phyloP scores from a whole-genome alignment of 164 flowering plant genomes.

The Santalum album region DNA sequence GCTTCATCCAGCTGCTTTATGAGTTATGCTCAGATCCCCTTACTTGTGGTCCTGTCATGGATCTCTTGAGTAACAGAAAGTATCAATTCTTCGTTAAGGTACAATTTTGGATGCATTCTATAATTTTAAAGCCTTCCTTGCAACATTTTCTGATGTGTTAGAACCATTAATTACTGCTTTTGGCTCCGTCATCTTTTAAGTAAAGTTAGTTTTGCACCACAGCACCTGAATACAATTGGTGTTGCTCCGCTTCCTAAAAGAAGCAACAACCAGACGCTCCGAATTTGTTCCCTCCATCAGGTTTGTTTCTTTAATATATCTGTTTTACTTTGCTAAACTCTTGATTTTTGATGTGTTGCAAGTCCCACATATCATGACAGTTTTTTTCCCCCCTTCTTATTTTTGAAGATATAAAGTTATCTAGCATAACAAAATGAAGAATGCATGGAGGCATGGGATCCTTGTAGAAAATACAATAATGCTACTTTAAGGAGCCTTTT shows the following conservation, averaged over 20 bases:
- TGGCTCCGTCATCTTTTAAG: not conserved
- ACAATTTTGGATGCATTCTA: slow-evolving; percentile 1
- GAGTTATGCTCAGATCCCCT: slow-evolving; percentile 87
- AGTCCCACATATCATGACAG: too few species aligned
- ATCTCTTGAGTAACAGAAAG: slow-evolving; percentile 62
- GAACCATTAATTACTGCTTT: too few species aligned
- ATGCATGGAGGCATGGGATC: too few species aligned
- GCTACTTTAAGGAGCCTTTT: too few species aligned
- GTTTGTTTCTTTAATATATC: slow-evolving; percentile 21
- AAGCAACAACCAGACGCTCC: slow-evolving; percentile 62
- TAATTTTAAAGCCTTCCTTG: not conserved
- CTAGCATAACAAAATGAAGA: too few species aligned
- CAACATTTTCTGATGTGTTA: not conserved
- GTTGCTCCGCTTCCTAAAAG: slow-evolving; percentile 88
- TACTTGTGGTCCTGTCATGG: slow-evolving; percentile 73
- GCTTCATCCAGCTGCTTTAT: slow-evolving; percentile 66
- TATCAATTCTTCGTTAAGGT: slow-evolving; percentile 91
- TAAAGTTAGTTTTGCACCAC: slow-evolving; percentile 12
- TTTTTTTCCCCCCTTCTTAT: too few species aligned
- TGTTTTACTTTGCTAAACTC: not conserved
- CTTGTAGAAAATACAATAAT: too few species aligned
- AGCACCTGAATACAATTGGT: slow-evolving; percentile 81
- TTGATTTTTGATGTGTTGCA: not conserved
- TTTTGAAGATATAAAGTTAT: too few species aligned
- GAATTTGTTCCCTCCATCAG: slow-evolving; percentile 96